Evolutionary conservation across 768 basidiomycete genomes (phyloP), one percentile per base, ranked within the genome.

Genomic region (Termitomyces sp.): DNA sequence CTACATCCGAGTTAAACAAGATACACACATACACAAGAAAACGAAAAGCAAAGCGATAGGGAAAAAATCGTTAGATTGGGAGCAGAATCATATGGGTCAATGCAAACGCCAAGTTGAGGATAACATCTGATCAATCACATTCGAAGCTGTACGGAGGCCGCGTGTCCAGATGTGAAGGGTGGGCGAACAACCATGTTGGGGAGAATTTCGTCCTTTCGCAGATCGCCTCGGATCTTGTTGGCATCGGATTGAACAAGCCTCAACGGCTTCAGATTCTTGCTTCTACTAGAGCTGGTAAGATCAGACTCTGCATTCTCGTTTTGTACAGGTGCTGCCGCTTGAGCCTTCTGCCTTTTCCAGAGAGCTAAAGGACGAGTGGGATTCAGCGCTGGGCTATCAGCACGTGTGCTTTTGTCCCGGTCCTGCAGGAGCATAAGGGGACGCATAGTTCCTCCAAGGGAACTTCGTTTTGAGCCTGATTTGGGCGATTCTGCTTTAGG

Each of bases 221-320:
- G 74, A 53, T 75, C 62, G 45, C 79, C 84, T 52, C 84, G 81
- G 65, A 79, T 68, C 68, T 82, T 85, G 65, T 73, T 76, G 34
- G 86, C 87, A 58, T 87, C 84, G 35, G 80, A 83, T 59, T 84
- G 74, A 45, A 71, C 72, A 56, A 89, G 80, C 59, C 73, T 79
- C 61, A 87, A 69, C 57, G 82, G 77, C 74, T 79, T 85, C 69
- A 85, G 60, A 61, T 76, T 74, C 67, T 75, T 78, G 68, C 68
- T 75, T 60, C 66, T 70, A 58, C 66, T 70, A 58, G 67, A 69
- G 57, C 59, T 58, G 60, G 63, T 57, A 41, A 57, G 56, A 54
- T 61, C 66, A 34, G 67, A 70, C 64, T 74, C 70, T 58, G 76
- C 71, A 57, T 78, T 77, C 57, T 73, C 72, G 50, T 76, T 73